These are phyloP conservation scores for Takashimella tepidaria DNA, from an alignment of 1,284 basidiomycete species.

Conservation along the genomic window DNA sequence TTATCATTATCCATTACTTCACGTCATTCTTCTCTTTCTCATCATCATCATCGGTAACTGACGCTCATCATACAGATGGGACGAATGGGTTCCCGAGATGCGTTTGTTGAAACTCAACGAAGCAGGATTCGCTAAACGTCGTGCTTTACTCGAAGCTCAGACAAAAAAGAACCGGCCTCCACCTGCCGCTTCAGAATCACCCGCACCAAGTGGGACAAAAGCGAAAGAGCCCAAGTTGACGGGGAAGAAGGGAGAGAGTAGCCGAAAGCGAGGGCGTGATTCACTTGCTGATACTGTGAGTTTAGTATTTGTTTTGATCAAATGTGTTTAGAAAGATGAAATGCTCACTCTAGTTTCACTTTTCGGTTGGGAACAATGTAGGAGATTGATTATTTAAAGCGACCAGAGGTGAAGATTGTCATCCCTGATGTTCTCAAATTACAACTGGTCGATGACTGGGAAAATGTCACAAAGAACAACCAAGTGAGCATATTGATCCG, in stretches of 20 bases:
- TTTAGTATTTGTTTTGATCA: no score
- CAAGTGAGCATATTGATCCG: conserved; percentile 58
- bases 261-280: conserved; percentile 50
- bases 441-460: conserved; percentile 95
- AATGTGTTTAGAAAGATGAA: no score
- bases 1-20: neutral
- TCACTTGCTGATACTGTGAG: conserved; percentile 41
- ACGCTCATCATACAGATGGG: conserved; percentile 62
- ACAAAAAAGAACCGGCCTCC: conserved; percentile 41
- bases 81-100: conserved; percentile 88
- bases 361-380: no score
- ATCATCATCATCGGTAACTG: conserved; percentile 1
- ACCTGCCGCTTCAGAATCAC: conserved; percentile 14
- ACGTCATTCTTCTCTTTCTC: conserved; percentile 1
- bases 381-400: conserved; percentile 57
- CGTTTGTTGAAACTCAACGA: conserved; percentile 86
- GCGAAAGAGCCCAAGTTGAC: conserved; percentile 37
- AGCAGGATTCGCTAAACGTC: conserved; percentile 71
- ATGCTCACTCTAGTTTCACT: neutral
- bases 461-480: conserved; percentile 90
- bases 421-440: conserved; percentile 87
- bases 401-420: conserved; percentile 83
- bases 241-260: conserved; percentile 48
- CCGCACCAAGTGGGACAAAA: conserved; percentile 16
- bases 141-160: conserved; percentile 49